phyloP scores from a whole-genome alignment of 2,329 filamentous ascomycete species.

The Beauveria rudraprayagi region DNA sequence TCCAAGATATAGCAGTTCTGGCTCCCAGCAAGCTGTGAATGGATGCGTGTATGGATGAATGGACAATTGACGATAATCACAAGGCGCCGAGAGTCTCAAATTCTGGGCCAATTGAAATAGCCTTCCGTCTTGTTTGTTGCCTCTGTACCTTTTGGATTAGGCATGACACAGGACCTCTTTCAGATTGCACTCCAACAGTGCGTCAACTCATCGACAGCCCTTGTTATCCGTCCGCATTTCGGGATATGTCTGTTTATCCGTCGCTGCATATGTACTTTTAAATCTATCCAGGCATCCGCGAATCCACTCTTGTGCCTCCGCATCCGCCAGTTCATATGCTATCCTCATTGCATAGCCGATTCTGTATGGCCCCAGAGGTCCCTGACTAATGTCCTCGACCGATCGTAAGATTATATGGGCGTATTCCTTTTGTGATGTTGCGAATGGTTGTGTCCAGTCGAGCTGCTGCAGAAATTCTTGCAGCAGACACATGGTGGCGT shows the following conservation, averaged over 20 bases:
- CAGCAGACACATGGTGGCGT: conserved; percentile 32
- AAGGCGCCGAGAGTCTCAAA: no score
- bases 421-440: conserved; percentile 19
- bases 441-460: conserved; percentile 19
- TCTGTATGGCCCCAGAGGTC: conserved; percentile 31
- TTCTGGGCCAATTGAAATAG: no score
- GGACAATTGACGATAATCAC: no score
- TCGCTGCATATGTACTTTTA: conserved; percentile 9
- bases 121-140: no score
- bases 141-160: no score
- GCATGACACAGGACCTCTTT: no score
- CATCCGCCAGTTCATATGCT: conserved; percentile 21
- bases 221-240: conserved; percentile 1
- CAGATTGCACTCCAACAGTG: no score
- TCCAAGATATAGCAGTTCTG: conserved; percentile 39
- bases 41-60: no score
- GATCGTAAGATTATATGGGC: conserved; percentile 28
- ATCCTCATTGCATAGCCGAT: conserved; percentile 31
- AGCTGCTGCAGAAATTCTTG: conserved; percentile 30
- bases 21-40: conserved; percentile 15
- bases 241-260: conserved; percentile 8
- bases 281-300: conserved; percentile 3
- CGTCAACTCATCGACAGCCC: neutral
- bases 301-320: conserved; percentile 7
- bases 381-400: conserved; percentile 29